Base-by-base conservation (phyloP, 116 monocot genomes). In the Iris pallida region DNA sequence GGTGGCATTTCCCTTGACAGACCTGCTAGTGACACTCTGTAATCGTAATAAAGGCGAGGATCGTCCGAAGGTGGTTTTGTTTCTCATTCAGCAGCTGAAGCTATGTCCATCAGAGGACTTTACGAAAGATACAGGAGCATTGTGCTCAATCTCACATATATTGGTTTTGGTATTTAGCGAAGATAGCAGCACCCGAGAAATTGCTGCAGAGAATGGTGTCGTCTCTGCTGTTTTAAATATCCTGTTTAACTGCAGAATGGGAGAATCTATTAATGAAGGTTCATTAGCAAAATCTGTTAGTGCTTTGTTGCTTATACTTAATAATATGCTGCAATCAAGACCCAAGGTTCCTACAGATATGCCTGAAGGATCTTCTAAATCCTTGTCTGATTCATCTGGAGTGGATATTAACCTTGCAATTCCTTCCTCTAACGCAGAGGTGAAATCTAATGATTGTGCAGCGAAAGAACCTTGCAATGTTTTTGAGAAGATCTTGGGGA, bases 21-120 rank as follows among this genome's bases (percentile, higher is more conserved):
- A 88, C 73, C 70, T 92, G 61, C 64, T 92, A 44, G 74, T 85
- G 17, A 83, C 85, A 68, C 69, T 92, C 18, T 88, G 85, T 73
- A 85, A 76, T 48, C 75, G 80, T 41, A 85, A 92, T 63, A 87
- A 88, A 49, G 88, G 92, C 1, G 73, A 74, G 57, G 76, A 85
- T 20, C 78, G 85, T 43, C 44, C 55, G 42, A 83, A 52, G 72
- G 86, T 90, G 56, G 75, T 68, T 4, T 30, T 57, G 10, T 85
- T 70, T 79, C 79, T 88, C 47, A 70, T 82, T 57, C 76, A 82
- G 74, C 76, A 82, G 57, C 68, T 88, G 41, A 88, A 85, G 63
- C 64, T 51, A 73, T 57, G 77, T 61, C 65, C 79, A 63, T 56
- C 70, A 66, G 75, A n/a, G n/a, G n/a, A 85, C 68, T 70, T 74